These are phyloP conservation scores for Pythium brassicae DNA, from an alignment of 352 stramenopile genomes.

Conservation along the genomic window DNA sequence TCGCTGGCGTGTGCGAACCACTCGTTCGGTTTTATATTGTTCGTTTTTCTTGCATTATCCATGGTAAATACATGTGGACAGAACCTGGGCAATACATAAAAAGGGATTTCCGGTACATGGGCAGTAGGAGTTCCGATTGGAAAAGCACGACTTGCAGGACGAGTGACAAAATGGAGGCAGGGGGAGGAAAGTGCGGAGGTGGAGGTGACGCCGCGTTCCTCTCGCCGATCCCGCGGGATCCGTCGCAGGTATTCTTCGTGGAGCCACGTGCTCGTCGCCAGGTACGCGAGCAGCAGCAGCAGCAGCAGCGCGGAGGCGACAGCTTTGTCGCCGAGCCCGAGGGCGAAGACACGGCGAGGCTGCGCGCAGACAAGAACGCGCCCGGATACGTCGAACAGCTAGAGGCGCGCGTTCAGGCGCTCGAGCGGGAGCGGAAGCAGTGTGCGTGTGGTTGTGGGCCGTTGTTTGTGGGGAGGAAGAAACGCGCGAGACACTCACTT, in stretches of 20 bases:
- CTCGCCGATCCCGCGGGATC: slow-evolving; percentile 62
- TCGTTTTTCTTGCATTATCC: no score
- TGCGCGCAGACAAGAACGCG: slow-evolving; percentile 2
- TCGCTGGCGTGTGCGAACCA: no score
- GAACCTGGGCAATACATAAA: no score
- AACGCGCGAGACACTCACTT: background rate
- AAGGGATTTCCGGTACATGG: no score
- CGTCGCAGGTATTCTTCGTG: slow-evolving; percentile 54
- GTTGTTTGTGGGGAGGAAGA: background rate
- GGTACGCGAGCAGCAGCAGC: background rate
- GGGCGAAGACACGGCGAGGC: slow-evolving; percentile 24
- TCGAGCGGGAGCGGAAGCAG: slow-evolving; percentile 32
- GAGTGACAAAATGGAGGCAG: no score
- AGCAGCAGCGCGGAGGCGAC: slow-evolving; percentile 2
- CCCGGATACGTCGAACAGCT: slow-evolving; percentile 18
- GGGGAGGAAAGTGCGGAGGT: no score
- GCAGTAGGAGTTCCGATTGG: no score
- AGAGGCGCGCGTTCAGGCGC: slow-evolving; percentile 24
- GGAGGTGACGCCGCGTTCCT: slow-evolving; percentile 27
- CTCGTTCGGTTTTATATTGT: no score
- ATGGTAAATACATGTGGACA: no score
- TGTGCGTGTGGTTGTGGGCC: slow-evolving; percentile 13
- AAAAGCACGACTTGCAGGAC: no score
- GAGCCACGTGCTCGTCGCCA: slow-evolving; percentile 20
- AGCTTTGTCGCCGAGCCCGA: slow-evolving; percentile 31